A percentile compares a stretch with the other conserved stretches of the same genome.
Conservation (phyloP, 2,329 filamentous ascomycete genomes). For the Fusarium hainanense region DNA sequence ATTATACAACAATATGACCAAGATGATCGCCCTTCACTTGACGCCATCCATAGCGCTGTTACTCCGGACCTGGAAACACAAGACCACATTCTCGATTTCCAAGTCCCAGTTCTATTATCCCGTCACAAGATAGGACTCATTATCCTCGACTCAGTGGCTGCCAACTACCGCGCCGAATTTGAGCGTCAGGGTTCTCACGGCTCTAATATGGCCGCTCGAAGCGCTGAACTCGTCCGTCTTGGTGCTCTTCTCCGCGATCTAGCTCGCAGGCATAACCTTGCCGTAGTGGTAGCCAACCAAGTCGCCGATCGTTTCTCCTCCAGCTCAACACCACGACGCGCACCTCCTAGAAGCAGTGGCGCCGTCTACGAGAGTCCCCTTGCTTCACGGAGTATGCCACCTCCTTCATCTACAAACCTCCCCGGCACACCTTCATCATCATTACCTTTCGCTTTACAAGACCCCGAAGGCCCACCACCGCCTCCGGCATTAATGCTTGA, state of each 20-base stretch:
- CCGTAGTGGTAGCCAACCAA: constrained; percentile 93
- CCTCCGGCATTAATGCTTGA: constrained; percentile 75
- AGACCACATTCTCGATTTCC: constrained; percentile 93
- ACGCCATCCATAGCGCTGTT: constrained; percentile 81
- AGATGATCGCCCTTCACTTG: constrained; percentile 68
- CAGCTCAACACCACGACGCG: constrained; percentile 34
- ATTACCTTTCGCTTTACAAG: constrained; percentile 48
- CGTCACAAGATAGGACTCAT: constrained; percentile 83
- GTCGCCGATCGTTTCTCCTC: constrained; percentile 84
- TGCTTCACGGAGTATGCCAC: constrained; percentile 57
- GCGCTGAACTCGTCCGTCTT: constrained; percentile 79
- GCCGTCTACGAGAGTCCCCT: constrained; percentile 61
- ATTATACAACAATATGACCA: constrained; percentile 57
- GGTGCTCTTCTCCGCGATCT: constrained; percentile 80
- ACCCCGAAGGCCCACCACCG: constrained; percentile 49
- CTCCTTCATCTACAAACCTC: constrained; percentile 45
- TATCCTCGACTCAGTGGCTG: constrained; percentile 90
- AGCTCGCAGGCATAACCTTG: constrained; percentile 78
- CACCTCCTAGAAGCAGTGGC: constrained; percentile 40
- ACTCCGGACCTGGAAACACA: constrained; percentile 93
- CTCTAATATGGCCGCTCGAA: constrained; percentile 77
- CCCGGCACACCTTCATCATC: constrained; percentile 56
- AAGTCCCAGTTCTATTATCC: constrained; percentile 85
- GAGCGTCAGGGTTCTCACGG: constrained; percentile 65
- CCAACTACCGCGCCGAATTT: constrained; percentile 95